These are phyloP conservation scores for Pseudogymnoascus verrucosus DNA, from an alignment of 2,329 filamentous ascomycete genomes.

Conservation along the genomic window DNA sequence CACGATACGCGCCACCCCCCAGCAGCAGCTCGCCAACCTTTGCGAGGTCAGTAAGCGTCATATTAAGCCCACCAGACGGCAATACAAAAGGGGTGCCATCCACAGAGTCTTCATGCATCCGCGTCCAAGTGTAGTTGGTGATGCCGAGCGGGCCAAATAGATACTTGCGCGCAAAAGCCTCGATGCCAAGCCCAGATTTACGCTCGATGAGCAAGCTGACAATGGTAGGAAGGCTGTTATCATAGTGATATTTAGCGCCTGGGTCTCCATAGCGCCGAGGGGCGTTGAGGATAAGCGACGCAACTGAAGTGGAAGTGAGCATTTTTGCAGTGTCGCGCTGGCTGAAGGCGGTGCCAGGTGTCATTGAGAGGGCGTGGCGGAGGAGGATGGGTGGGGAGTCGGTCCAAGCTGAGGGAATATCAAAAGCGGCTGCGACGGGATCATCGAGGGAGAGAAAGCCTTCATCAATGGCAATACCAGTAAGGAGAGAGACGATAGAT, in stretches of 20 bases:
- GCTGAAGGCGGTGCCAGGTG: not conserved
- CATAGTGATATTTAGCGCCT: not conserved
- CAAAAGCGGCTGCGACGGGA: not conserved
- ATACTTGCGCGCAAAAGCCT: not conserved
- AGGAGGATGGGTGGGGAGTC: not conserved
- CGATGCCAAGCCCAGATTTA: not conserved
- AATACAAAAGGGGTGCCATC: not conserved
- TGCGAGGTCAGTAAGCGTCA: not conserved
- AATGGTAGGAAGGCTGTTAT: not conserved
- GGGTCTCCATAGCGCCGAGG: not conserved
- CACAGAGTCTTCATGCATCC: not conserved
- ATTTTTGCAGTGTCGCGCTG: not conserved
- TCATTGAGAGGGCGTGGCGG: not conserved
- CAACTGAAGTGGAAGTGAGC: not conserved
- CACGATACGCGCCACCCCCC: not conserved
- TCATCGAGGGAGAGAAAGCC: not conserved
- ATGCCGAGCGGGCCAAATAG: not conserved
- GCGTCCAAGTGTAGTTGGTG: not conserved
- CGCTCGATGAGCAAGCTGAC: slow-evolving; percentile 1
- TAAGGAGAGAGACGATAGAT: not conserved
- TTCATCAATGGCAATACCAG: not conserved
- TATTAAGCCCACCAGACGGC: not conserved
- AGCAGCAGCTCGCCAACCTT: slow-evolving; percentile 1
- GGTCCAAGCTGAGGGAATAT: not conserved
- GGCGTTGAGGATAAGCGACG: not conserved